phyloP scores from a whole-genome alignment of 2,329 filamentous ascomycete genomes.

The Arthroderma sp. region DNA sequence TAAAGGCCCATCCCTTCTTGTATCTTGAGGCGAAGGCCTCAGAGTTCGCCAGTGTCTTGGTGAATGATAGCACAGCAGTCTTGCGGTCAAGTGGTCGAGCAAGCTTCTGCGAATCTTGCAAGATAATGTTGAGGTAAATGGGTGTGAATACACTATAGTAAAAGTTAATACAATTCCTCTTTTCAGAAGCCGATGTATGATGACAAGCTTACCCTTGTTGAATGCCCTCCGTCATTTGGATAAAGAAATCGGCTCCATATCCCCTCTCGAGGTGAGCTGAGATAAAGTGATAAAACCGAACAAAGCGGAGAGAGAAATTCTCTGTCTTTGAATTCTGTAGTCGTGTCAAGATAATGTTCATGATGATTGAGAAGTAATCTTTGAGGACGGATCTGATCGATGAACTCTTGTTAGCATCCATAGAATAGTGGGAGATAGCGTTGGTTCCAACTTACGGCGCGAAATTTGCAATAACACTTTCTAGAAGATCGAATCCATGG shows the following conservation, averaged over 20 bases:
- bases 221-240: conserved; percentile 66
- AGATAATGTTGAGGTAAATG: conserved; percentile 75
- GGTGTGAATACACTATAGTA: conserved; percentile 48
- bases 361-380: conserved; percentile 63
- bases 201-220: conserved; percentile 46
- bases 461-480: conserved; percentile 61
- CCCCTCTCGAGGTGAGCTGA: conserved; percentile 65
- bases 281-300: conserved; percentile 87
- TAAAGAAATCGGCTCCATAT: conserved; percentile 87
- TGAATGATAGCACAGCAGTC: conserved; percentile 80
- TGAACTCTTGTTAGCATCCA: no score
- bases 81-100: conserved; percentile 83
- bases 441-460: conserved; percentile 44
- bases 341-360: conserved; percentile 67
- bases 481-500: conserved; percentile 80
- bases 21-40: conserved; percentile 69
- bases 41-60: conserved; percentile 81
- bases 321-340: conserved; percentile 64
- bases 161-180: conserved; percentile 7
- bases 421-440: no score
- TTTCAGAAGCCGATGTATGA: background rate
- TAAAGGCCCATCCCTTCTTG: conserved; percentile 81
- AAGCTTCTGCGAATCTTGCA: conserved; percentile 79
- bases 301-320: conserved; percentile 72
- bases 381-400: conserved; percentile 48